phyloP scores from a whole-genome alignment of 345 rosid species.

The Erodium maritimum region DNA sequence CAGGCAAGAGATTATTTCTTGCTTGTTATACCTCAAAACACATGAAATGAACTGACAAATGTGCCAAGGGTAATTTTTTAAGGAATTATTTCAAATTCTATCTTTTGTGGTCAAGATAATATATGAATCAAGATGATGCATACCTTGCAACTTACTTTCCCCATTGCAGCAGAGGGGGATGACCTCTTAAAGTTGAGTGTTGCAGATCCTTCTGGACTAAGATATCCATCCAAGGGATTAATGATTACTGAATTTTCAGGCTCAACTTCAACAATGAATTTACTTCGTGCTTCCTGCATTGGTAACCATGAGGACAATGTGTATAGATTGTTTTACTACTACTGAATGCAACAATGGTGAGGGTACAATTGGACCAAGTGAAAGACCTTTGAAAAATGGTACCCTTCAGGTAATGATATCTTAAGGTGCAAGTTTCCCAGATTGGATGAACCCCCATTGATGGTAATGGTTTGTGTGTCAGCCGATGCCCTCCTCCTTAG shows the following conservation, averaged over 20 bases:
- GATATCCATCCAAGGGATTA: slow-evolving; percentile 58
- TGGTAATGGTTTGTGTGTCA: slow-evolving; percentile 48
- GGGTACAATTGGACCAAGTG: background rate
- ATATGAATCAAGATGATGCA: slow-evolving; percentile 2
- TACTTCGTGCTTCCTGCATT: slow-evolving; percentile 72
- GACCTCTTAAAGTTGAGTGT: slow-evolving; percentile 45
- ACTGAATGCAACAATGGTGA: background rate
- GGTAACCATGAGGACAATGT: background rate
- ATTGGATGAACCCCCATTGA: slow-evolving; percentile 42
- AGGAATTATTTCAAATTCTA: background rate
- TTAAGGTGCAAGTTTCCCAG: slow-evolving; percentile 54
- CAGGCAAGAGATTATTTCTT: background rate
- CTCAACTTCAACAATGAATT: slow-evolving; percentile 56
- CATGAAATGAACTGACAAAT: background rate
- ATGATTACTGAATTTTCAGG: slow-evolving; percentile 48
- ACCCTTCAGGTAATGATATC: slow-evolving; percentile 64
- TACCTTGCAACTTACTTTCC: slow-evolving; percentile 80
- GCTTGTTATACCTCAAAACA: background rate
- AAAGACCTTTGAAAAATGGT: slow-evolving; percentile 81
- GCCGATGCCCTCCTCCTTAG: slow-evolving; percentile 55
- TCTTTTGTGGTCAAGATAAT: background rate
- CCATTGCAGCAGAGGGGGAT: slow-evolving; percentile 39
- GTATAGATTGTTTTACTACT: background rate
- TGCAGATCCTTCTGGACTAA: slow-evolving; percentile 63
- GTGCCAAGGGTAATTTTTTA: background rate